Evolutionary conservation across 2,329 filamentous ascomycete genomes (phyloP), one percentile per base, ranked within the genome.

Genomic region (Botrytis sinoallii): DNA sequence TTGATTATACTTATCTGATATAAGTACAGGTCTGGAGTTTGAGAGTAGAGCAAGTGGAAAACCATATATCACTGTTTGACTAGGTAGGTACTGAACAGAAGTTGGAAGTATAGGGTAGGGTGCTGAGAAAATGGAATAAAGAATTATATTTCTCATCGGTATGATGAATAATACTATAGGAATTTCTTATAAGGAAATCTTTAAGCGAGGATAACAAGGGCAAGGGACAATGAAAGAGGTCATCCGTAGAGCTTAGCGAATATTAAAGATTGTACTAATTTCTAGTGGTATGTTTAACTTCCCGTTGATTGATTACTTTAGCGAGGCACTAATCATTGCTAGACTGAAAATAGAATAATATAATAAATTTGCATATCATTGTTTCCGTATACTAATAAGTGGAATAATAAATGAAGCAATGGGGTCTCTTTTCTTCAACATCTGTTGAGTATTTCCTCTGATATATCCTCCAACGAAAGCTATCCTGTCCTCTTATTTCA

Each of bases 331-430:
- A 32, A 18, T 29, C 6, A 9, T 29, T 9, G 12, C n/a, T 29
- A 57, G 6, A 29, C 18, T 29, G 4, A 8, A 57, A 18, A 1
- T 29, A 4, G n/a, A 57, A 18, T 18, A 18, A 4, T 18, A 18
- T 0, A 32, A 2, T 2, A 9, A 0, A 2, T 18, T 29, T 57
- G 0, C 29, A 18, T 29, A 18, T 4, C 1, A 18, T 18, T 57
- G 0, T 18, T 18, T 57, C 6, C 14, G 14, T 18, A 18, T 32
- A 18, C 8, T 0, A 9, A 29, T 0, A 9, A 29, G 3, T 18
- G 3, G 14, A 32, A 57, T 1, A 29, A 57, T 18, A 14, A 55
- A 32, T 57, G 14, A 57, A 29, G 6, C 0, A 16, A 18, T 9
- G 18, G 52, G 16, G 16, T n/a, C 2, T 55, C 52, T 29, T 55